Percentiles rank a stretch among this genome's conserved stretches.
Conservation (phyloP, 257 asterid genomes). For the Rhazya stricta region DNA sequence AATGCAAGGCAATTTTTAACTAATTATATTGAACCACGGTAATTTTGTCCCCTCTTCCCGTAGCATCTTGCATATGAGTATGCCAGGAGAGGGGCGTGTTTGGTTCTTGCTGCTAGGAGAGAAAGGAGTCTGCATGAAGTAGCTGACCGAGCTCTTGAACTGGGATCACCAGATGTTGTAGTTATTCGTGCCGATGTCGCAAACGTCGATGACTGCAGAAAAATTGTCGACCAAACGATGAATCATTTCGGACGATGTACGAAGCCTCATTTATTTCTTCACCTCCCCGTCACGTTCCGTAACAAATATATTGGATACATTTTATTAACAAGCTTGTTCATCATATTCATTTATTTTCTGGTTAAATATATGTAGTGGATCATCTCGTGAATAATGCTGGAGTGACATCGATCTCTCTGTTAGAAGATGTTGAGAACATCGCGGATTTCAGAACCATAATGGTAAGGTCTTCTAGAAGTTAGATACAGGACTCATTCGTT, state of each 20-base stretch:
- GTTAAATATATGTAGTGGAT: slow-evolving; percentile 37
- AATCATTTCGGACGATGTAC: slow-evolving; percentile 56
- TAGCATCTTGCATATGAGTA: slow-evolving; percentile 82
- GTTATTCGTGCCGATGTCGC: slow-evolving; percentile 52
- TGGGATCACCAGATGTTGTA: slow-evolving; percentile 65
- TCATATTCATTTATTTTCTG: not conserved
- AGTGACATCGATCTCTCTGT: slow-evolving; percentile 39
- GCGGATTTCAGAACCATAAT: slow-evolving; percentile 42
- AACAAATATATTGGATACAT: too few species aligned
- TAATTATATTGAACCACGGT: too few species aligned
- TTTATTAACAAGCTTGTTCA: too few species aligned
- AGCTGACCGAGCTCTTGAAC: slow-evolving; percentile 41
- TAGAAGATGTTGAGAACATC: slow-evolving; percentile 55
- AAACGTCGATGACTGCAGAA: slow-evolving; percentile 45
- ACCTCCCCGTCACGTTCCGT: too few species aligned
- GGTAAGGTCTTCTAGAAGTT: slow-evolving; percentile 32
- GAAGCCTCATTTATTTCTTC: not conserved
- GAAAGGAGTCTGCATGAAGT: slow-evolving; percentile 49
- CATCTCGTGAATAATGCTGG: slow-evolving; percentile 76
- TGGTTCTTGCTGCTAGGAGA: slow-evolving; percentile 72
- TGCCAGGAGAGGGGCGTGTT: slow-evolving; percentile 63
- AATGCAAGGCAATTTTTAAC: too few species aligned
- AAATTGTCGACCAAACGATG: slow-evolving; percentile 50
- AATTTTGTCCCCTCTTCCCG: not conserved
- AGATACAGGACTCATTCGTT: too few species aligned